phyloP scores from a whole-genome alignment of 192 early-diverging fungal species.

The Rhizophagus prolifer region DNA sequence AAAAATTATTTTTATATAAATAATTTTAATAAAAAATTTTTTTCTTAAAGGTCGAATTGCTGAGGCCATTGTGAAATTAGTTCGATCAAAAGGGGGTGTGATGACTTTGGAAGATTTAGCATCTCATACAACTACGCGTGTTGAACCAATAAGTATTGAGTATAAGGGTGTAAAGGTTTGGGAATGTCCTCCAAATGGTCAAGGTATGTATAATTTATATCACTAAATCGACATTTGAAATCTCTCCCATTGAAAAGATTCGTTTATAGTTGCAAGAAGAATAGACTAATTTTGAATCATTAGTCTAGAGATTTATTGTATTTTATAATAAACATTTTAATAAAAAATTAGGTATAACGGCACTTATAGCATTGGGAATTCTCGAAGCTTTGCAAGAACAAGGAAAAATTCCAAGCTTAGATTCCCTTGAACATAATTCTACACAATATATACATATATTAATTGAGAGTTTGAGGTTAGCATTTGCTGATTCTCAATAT shows the following conservation, averaged over 20 bases:
- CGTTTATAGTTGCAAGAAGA: too few species aligned
- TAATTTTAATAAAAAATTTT: not conserved
- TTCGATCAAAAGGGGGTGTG: conserved; percentile 54
- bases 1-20: not conserved
- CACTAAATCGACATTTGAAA: too few species aligned
- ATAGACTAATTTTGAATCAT: too few species aligned
- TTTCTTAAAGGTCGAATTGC: conserved; percentile 54
- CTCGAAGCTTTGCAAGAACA: conserved; percentile 52
- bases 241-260: too few species aligned
- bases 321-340: not conserved
- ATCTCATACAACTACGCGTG: conserved; percentile 49
- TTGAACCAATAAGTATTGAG: conserved; percentile 60
- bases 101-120: conserved; percentile 67
- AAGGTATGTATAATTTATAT: conserved; percentile 26
- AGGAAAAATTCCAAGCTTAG: conserved; percentile 39
- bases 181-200: conserved; percentile 78
- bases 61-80: conserved; percentile 58
- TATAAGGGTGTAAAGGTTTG: conserved; percentile 60
- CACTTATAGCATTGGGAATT: conserved; percentile 70
- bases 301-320: too few species aligned
- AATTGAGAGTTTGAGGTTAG: conserved; percentile 69
- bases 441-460: conserved; percentile 65
- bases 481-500: conserved; percentile 72
- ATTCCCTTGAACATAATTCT: conserved; percentile 51
- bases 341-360: conserved; percentile 52